Evolutionary conservation across 305 asterid species (phyloP).

Genomic region (Solanum aculeatissimum): DNA sequence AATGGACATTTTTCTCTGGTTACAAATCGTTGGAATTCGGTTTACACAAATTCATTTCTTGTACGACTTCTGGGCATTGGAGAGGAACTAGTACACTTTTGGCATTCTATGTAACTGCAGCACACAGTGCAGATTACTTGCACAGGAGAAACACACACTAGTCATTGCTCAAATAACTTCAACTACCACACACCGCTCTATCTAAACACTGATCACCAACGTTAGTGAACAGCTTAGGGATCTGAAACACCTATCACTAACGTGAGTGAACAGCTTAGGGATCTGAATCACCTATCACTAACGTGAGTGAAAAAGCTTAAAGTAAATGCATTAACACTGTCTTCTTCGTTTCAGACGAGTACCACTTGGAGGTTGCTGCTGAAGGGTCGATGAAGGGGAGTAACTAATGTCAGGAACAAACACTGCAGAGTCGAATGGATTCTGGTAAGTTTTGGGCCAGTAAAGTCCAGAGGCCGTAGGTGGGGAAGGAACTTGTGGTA

Average conservation of each 20-base stretch:
- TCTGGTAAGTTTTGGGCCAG: constrained; percentile 47
- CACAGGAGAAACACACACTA: background rate
- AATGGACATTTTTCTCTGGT: background rate
- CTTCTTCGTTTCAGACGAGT: constrained; percentile 34
- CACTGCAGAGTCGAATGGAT: constrained; percentile 19
- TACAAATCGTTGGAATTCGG: background rate
- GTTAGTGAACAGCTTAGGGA: background rate
- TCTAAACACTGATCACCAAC: background rate
- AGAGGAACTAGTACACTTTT: background rate
- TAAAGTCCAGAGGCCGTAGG: constrained; percentile 79
- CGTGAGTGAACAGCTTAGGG: background rate
- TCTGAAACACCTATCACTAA: background rate
- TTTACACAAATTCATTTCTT: background rate
- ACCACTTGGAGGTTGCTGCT: constrained; percentile 14
- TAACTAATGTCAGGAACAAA: constrained; percentile 61
- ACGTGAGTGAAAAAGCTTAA: background rate
- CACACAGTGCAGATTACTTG: background rate
- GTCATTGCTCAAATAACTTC: background rate
- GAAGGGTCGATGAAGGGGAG: constrained; percentile 15
- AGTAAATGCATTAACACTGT: constrained; percentile 19
- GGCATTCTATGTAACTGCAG: background rate
- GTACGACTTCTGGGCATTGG: background rate
- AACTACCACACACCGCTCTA: background rate
- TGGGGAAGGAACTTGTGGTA: constrained; percentile 71
- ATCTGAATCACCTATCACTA: background rate